phyloP scores from a whole-genome alignment of 2,329 filamentous ascomycete genomes.

The Fusarium sp. region DNA sequence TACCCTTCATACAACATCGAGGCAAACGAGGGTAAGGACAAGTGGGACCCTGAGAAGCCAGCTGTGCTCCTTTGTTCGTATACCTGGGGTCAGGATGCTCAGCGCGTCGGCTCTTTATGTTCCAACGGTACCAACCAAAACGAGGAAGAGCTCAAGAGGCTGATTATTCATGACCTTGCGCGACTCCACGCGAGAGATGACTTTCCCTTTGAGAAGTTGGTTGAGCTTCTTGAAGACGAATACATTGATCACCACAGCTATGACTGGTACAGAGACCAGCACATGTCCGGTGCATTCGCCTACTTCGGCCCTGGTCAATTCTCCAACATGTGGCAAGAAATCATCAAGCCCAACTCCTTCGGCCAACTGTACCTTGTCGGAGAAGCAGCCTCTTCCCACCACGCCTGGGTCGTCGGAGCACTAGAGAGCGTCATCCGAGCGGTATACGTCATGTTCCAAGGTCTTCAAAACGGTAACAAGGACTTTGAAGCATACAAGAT shows the following conservation, averaged over 20 bases:
- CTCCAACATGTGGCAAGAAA: conserved; percentile 40
- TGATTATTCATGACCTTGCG: conserved; percentile 24
- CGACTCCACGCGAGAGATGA: conserved; percentile 18
- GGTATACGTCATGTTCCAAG: conserved; percentile 24
- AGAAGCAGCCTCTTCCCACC: conserved; percentile 34
- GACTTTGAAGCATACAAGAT: background rate
- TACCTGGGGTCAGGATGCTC: conserved; percentile 37
- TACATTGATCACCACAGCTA: conserved; percentile 30
- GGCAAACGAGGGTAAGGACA: background rate
- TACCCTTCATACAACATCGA: conserved; percentile 48
- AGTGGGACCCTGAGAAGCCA: conserved; percentile 13
- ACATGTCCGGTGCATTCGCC: conserved; percentile 39
- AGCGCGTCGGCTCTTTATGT: conserved; percentile 27
- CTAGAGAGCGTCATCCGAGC: conserved; percentile 37
- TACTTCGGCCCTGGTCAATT: conserved; percentile 37
- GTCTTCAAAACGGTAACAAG: background rate
- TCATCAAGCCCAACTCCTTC: conserved; percentile 38
- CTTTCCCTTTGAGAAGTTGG: background rate
- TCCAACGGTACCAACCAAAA: conserved; percentile 9
- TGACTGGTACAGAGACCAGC: conserved; percentile 37
- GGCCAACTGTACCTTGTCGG: conserved; percentile 35
- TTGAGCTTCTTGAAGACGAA: background rate
- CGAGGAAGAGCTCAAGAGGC: conserved; percentile 24
- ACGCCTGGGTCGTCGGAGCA: conserved; percentile 38
- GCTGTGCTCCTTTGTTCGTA: conserved; percentile 36